Conservation (phyloP, 1,139 yeast genomes). For the Taphrina pruni region DNA sequence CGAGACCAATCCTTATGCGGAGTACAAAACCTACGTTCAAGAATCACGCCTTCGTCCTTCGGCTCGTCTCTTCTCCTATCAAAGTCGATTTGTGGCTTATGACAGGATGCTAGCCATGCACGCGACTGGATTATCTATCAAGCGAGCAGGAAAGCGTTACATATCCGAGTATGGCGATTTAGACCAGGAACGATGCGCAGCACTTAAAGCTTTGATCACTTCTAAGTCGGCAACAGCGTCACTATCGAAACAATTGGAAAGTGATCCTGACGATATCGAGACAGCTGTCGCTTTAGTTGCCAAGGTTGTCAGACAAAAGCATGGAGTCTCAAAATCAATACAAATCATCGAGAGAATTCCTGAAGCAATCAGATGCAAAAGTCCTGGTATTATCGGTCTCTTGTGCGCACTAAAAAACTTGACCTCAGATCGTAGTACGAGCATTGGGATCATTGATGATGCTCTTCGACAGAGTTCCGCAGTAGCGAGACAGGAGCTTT, state of each 20-base stretch:
- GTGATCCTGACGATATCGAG: neutral
- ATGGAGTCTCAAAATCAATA: constrained; percentile 21
- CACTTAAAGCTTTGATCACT: neutral
- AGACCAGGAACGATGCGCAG: constrained; percentile 26
- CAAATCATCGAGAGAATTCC: constrained; percentile 18
- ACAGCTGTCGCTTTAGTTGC: constrained; percentile 17
- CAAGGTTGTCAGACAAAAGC: constrained; percentile 1
- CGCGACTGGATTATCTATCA: constrained; percentile 22
- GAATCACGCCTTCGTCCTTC: constrained; percentile 19
- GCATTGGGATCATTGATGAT: neutral
- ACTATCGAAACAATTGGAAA: neutral
- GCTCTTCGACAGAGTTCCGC: constrained; percentile 6
- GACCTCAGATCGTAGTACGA: neutral
- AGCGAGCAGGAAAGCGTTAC: constrained; percentile 12
- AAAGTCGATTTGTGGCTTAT: constrained; percentile 23
- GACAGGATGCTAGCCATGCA: constrained; percentile 27
- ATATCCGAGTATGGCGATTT: neutral
- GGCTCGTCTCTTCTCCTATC: constrained; percentile 32
- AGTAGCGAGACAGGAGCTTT: neutral
- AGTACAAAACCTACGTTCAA: constrained; percentile 9
- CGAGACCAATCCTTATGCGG: constrained; percentile 22
- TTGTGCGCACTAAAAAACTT: constrained; percentile 8
- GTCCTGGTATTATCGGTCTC: constrained; percentile 26
- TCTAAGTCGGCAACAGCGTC: constrained; percentile 8
- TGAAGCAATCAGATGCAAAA: neutral